Conservation (phyloP, 192 early-diverging fungal genomes). For the Coemansia sp. region DNA sequence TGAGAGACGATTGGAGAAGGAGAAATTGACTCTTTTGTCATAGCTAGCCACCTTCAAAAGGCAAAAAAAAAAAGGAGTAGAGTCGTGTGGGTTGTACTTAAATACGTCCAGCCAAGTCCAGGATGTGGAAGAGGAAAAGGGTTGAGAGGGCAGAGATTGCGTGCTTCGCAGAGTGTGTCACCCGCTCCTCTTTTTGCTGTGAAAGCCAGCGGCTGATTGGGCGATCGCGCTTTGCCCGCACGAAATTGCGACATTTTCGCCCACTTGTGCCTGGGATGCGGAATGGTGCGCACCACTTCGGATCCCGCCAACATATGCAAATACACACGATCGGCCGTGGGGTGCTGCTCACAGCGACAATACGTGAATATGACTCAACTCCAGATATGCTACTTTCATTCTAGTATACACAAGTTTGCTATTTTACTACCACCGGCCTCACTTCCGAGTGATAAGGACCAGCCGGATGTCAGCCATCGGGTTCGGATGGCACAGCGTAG, state of each 20-base stretch:
- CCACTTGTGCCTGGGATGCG: not conserved
- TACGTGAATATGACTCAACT: not conserved
- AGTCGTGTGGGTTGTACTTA: not conserved
- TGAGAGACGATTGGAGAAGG: conserved; percentile 10
- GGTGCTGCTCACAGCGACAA: not conserved
- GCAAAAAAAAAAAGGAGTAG: not conserved
- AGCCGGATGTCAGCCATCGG: conserved; percentile 39
- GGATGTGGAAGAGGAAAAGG: not conserved
- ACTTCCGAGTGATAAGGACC: conserved; percentile 45
- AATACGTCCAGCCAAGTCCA: not conserved
- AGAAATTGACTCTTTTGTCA: conserved; percentile 8
- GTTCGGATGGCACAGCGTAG: conserved; percentile 36
- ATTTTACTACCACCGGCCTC: not conserved
- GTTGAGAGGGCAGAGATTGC: not conserved
- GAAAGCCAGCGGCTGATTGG: not conserved
- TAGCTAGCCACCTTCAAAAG: conserved; percentile 1
- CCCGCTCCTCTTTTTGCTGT: not conserved
- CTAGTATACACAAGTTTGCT: not conserved
- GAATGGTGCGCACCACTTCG: not conserved
- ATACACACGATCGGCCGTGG: not conserved
- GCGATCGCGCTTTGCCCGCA: not conserved
- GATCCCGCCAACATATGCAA: not conserved
- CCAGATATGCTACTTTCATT: not conserved
- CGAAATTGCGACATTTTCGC: conserved; percentile 7
- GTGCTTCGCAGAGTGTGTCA: not conserved